Evolutionary conservation across 2,329 filamentous ascomycete species (phyloP).

Genomic region (Trichophyton mentagrophytes): DNA sequence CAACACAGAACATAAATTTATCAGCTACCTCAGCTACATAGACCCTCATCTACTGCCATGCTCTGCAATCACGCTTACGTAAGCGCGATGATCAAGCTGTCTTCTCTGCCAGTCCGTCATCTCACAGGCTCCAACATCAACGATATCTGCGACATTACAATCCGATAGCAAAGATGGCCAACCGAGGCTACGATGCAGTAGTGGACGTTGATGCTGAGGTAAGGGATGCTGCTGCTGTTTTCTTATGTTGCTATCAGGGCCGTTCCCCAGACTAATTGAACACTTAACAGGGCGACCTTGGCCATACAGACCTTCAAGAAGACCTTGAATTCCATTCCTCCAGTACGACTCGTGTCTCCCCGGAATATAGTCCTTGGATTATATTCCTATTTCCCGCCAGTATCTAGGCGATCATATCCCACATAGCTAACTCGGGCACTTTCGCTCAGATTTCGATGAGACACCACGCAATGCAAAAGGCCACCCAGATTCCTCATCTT

Average conservation of each 20-base stretch:
- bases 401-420: neutral
- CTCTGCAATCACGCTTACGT: neutral
- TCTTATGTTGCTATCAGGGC: neutral
- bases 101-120: neutral
- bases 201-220: conserved; percentile 97
- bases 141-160: neutral
- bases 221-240: conserved; percentile 16
- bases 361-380: neutral
- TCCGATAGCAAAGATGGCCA: conserved; percentile 46
- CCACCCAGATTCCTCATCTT: conserved; percentile 39
- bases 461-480: conserved; percentile 39
- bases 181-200: conserved; percentile 90
- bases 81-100: neutral
- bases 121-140: neutral
- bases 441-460: conserved; percentile 52
- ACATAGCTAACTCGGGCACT: neutral
- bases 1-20: neutral
- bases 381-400: neutral
- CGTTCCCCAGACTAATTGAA: conserved; percentile 6
- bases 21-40: neutral
- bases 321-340: conserved; percentile 98
- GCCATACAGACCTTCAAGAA: conserved; percentile 94
- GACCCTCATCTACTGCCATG: neutral
- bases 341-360: conserved; percentile 34
- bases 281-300: conserved; percentile 67